Evolutionary conservation across 2,329 filamentous ascomycete species (phyloP).

Genomic region (Dactylellina sp.): DNA sequence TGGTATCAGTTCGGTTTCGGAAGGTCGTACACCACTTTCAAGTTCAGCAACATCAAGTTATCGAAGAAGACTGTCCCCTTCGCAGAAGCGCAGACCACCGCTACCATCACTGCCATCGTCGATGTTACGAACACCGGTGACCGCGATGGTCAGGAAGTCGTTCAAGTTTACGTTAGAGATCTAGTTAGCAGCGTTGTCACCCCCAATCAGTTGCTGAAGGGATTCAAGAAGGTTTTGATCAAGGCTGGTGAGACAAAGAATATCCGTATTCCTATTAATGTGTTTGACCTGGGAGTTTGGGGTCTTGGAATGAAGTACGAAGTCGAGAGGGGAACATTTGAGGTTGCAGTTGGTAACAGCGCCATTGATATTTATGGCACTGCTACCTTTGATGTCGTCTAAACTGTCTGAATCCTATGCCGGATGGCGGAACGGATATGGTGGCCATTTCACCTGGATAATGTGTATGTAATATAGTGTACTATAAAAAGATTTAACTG

Average conservation of each 20-base stretch:
- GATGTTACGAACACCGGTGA: conserved; percentile 72
- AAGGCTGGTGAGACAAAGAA: conserved; percentile 71
- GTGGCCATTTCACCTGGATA: no score
- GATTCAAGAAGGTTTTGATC: conserved; percentile 75
- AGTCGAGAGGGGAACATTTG: conserved; percentile 77
- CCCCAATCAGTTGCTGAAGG: conserved; percentile 74
- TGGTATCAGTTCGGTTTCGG: conserved; percentile 77
- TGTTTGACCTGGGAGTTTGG: conserved; percentile 70
- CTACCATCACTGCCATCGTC: conserved; percentile 70
- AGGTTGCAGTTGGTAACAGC: conserved; percentile 71
- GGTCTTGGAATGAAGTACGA: conserved; percentile 75
- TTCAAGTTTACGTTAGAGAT: conserved; percentile 76
- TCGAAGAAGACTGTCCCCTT: conserved; percentile 63
- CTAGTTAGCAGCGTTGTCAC: conserved; percentile 73
- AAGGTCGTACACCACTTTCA: conserved; percentile 74
- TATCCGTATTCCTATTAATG: conserved; percentile 68
- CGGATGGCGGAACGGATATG: neutral
- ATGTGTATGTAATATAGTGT: no score
- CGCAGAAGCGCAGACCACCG: conserved; percentile 63
- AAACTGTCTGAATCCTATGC: neutral
- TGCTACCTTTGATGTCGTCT: conserved; percentile 48
- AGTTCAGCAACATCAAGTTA: conserved; percentile 69
- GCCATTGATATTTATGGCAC: conserved; percentile 42
- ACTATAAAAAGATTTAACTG: no score
- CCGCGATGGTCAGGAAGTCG: conserved; percentile 74